These are phyloP conservation scores for Neurospora tetrasperma DNA, from an alignment of 495 filamentous ascomycete species.

Conservation along the genomic window DNA sequence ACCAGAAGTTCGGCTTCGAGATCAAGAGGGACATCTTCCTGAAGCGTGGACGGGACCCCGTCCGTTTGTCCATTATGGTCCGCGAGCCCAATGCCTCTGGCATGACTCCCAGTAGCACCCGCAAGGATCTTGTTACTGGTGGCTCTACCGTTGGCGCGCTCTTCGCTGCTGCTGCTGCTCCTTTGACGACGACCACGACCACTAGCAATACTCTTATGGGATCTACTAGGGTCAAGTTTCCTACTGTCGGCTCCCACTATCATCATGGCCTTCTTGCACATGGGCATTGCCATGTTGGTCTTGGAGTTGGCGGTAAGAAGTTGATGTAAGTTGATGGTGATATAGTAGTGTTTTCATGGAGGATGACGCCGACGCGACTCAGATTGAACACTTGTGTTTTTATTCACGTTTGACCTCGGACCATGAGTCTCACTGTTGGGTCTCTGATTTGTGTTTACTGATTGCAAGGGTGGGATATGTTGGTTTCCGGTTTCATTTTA, in stretches of 20 bases:
- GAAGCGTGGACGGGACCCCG: constrained; percentile 45
- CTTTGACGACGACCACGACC: neutral
- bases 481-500: neutral
- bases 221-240: neutral
- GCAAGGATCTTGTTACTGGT: constrained; percentile 13
- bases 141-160: neutral
- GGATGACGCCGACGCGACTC: neutral
- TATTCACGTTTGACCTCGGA: neutral
- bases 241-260: neutral
- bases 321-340: neutral
- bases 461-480: neutral
- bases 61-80: constrained; percentile 68
- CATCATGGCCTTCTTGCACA: neutral
- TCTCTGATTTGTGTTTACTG: neutral
- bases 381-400: neutral
- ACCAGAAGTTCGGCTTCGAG: constrained; percentile 61
- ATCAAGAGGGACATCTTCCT: constrained; percentile 48
- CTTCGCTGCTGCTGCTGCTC: neutral
- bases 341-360: neutral
- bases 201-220: neutral
- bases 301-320: neutral
- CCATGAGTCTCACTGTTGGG: neutral
- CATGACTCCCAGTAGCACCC: neutral
- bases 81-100: constrained; percentile 41
- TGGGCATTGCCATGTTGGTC: neutral